Conservation (phyloP, 345 rosid genomes). For the Eucalyptus lansdowneana region DNA sequence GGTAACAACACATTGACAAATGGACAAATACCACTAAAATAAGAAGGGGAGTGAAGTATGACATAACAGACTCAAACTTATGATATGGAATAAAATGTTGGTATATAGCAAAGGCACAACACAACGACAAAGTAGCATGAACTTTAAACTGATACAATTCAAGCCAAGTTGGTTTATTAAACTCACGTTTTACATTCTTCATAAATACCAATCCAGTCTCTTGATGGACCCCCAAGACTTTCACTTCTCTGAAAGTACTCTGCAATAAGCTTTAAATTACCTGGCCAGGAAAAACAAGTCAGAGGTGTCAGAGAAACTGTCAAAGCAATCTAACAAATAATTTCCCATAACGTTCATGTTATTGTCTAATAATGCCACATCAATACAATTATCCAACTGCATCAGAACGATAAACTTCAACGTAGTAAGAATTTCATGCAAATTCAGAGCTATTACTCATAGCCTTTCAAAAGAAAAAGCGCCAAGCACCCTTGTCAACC, state of each 20-base stretch:
- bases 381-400: background rate
- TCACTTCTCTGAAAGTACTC: conserved; percentile 89
- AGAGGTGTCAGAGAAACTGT: background rate
- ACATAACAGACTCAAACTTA: background rate
- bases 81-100: background rate
- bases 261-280: conserved; percentile 73
- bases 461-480: background rate
- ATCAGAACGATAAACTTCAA: background rate
- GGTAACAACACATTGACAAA: background rate
- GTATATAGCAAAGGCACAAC: background rate
- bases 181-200: conserved; percentile 87
- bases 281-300: conserved; percentile 16
- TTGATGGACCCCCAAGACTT: conserved; percentile 64
- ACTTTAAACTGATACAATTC: background rate
- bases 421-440: background rate
- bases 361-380: background rate
- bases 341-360: background rate
- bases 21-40: background rate
- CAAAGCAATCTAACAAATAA: background rate
- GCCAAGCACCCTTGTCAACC: background rate
- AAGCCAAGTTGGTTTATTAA: background rate
- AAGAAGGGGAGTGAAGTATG: background rate
- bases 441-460: background rate
- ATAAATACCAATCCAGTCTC: conserved; percentile 89
- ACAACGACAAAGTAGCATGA: background rate